Evolutionary conservation across 768 basidiomycete genomes (phyloP).

Genomic region (Mycena maculata): DNA sequence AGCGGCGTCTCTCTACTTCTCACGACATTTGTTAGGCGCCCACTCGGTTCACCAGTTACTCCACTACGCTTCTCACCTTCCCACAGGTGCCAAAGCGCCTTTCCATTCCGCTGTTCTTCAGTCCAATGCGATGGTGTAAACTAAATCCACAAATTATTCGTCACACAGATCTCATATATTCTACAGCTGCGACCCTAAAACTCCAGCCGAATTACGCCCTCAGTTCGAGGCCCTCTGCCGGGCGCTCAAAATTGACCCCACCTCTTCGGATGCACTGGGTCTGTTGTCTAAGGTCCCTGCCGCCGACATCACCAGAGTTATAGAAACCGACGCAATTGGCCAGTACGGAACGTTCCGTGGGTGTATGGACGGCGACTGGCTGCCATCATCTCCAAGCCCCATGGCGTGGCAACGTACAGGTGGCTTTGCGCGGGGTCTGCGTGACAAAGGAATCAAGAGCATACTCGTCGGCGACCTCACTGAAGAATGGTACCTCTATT

Average conservation of each 20-base stretch:
- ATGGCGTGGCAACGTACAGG: conserved; percentile 79
- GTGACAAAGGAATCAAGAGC: conserved; percentile 67
- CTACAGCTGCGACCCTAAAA: conserved; percentile 66
- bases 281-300: conserved; percentile 66
- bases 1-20: not conserved
- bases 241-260: conserved; percentile 66
- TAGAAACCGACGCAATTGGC: conserved; percentile 68
- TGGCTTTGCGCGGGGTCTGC: conserved; percentile 63
- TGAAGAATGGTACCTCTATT: conserved; percentile 85
- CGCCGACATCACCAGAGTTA: conserved; percentile 62
- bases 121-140: conserved; percentile 80
- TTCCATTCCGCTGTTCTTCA: conserved; percentile 75
- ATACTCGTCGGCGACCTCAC: conserved; percentile 75
- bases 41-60: conserved; percentile 83
- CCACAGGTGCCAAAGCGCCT: conserved; percentile 65
- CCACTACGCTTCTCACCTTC: conserved; percentile 74
- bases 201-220: conserved; percentile 64
- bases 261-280: conserved; percentile 58
- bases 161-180: not conserved
- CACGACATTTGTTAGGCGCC: conserved; percentile 57
- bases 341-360: conserved; percentile 77
- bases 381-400: conserved; percentile 62
- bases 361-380: conserved; percentile 69
- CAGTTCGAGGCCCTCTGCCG: conserved; percentile 75
- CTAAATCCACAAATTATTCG: conserved; percentile 11